Conservation (phyloP, 139 green algal species). For the Pseudopediastrum boryanum region DNA sequence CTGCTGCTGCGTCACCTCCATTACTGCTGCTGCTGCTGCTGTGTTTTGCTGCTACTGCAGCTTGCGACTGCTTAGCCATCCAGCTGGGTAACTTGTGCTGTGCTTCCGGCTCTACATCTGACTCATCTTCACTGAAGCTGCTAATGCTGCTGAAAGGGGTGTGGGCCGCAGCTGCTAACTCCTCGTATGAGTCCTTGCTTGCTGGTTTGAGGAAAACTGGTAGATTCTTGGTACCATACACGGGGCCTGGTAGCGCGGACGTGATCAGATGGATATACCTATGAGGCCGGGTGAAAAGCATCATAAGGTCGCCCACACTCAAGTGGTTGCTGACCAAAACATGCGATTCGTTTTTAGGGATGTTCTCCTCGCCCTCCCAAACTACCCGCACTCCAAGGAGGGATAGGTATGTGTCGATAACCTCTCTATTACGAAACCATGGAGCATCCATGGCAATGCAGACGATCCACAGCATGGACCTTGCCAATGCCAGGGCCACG, state of each 20-base stretch:
- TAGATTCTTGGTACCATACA: constrained; percentile 47
- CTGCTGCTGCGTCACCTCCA: constrained; percentile 1
- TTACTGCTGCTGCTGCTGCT: not conserved
- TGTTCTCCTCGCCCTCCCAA: constrained; percentile 46
- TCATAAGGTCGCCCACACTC: constrained; percentile 62
- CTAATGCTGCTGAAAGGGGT: not conserved
- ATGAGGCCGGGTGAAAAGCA: constrained; percentile 50
- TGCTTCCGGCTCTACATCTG: not conserved
- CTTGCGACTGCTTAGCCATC: not conserved
- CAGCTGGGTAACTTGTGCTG: not conserved
- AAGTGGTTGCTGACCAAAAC: constrained; percentile 68
- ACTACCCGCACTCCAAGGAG: constrained; percentile 53
- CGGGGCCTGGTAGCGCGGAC: constrained; percentile 38
- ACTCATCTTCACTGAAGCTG: not conserved
- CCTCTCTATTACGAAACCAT: constrained; percentile 36
- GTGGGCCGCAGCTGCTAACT: constrained; percentile 33
- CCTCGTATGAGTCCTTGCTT: constrained; percentile 45
- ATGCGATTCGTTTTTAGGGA: constrained; percentile 50
- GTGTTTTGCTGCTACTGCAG: not conserved
- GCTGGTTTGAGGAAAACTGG: constrained; percentile 54
- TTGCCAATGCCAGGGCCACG: not conserved
- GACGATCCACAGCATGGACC: constrained; percentile 7
- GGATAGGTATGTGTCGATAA: constrained; percentile 30
- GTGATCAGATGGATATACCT: constrained; percentile 65
- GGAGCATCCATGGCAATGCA: constrained; percentile 39